Base-by-base conservation (phyloP, 2,329 filamentous ascomycete species). In the Talaromyces sp. region DNA sequence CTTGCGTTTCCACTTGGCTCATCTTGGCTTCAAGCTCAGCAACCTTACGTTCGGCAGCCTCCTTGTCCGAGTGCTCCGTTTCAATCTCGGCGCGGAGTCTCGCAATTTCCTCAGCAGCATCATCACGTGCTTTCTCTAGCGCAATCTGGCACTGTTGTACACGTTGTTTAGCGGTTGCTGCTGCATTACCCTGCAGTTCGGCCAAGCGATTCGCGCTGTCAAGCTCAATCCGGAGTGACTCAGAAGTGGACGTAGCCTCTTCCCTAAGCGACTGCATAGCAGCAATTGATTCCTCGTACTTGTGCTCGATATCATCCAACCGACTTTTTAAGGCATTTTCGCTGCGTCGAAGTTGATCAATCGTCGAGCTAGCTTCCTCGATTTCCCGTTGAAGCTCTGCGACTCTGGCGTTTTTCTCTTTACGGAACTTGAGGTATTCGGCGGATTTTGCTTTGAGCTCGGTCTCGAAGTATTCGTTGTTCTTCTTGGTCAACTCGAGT, bases 391-490 rank as follows among this genome's bases (percentile, higher is more conserved):
- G 91, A 33, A 99, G 86, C 72, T 96, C 91, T 9, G 93, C 87
- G 70, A 98, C 92, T 45, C 91, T 90, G 1, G 92, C 89, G 68
- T 91, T 91, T 83, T 97, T 98, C 75, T 99, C 95, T 75, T 97
- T 98, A 68, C 95, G 88, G 78, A 91, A 94, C 73, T 93, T 97
- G 69, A 94, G 86, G 57, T 92, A 88, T 75, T 99, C 95, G 9
- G 89, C 87, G 67, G 87, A 89, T 80, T 97, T 96, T 0, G 91
- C 93, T 81, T 96, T 94, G 25, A 98, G 85, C 77, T 99, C 95
- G 49, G 85, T 88, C 73, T 97, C 92, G 64, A 95, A 90, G 91
- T 93, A 99, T 71, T 98, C 94, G 69, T 92, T 91, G 80, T 93
- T 97, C 73, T 90, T 90, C 75, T 92, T 93, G 19, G 94, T 87